Conservation (phyloP, 108 stramenopile species). For the Cyclotella cryptica region DNA sequence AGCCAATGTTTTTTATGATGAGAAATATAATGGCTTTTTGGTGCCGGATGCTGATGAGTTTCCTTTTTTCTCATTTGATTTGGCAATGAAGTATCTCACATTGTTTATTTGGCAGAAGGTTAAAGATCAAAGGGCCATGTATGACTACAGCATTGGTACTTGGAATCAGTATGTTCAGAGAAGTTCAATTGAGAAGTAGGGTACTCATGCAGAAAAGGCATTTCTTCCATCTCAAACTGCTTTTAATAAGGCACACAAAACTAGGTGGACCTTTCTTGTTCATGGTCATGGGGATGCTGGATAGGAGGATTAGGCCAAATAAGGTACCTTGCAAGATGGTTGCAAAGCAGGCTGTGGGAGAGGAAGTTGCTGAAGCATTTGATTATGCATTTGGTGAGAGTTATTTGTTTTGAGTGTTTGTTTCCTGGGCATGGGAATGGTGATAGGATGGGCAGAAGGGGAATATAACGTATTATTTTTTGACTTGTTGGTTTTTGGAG, state of each 20-base stretch:
- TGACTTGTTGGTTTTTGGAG: no score
- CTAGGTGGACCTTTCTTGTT: neutral
- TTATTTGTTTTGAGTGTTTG: no score
- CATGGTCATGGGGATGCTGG: neutral
- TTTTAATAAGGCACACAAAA: neutral
- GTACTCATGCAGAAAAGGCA: neutral
- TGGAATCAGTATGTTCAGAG: neutral
- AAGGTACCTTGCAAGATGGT: neutral
- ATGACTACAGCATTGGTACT: neutral
- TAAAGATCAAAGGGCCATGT: neutral
- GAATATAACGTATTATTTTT: no score
- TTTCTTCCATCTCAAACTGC: neutral
- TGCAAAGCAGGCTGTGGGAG: neutral
- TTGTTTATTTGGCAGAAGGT: slow-evolving; percentile 1
- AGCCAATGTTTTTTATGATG: slow-evolving; percentile 7
- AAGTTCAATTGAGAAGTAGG: neutral
- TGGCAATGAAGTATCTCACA: neutral
- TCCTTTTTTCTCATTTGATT: neutral
- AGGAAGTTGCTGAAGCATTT: neutral
- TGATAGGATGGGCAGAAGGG: no score
- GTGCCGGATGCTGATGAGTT: neutral
- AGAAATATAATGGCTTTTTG: neutral
- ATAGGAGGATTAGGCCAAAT: neutral
- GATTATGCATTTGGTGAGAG: neutral
- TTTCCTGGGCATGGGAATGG: no score